These are phyloP conservation scores for Hippophae rhamnoides DNA, from an alignment of 306 rosid species.

Conservation along the genomic window DNA sequence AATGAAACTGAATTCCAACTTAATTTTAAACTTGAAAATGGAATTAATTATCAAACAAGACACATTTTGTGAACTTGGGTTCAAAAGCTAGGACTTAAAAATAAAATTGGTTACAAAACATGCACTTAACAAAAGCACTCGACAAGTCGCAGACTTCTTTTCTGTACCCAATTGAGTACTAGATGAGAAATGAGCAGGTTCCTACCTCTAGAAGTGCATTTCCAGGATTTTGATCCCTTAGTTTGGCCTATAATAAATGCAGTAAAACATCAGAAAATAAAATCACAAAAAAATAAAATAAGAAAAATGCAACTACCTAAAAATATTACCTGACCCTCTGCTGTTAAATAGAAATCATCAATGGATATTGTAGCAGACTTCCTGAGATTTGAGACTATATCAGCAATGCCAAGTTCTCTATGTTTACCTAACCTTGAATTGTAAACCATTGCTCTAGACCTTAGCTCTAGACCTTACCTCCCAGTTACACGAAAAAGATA, in stretches of 20 bases:
- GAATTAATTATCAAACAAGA: no score
- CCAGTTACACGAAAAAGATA: slow-evolving; percentile 54
- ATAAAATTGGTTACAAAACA: no score
- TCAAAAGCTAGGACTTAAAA: no score
- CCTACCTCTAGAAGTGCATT: slow-evolving; percentile 87
- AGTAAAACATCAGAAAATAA: slow-evolving; percentile 20
- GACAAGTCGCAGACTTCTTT: not conserved
- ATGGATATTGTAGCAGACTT: slow-evolving; percentile 78
- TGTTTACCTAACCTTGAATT: slow-evolving; percentile 1
- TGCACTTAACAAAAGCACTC: not conserved
- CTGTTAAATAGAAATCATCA: slow-evolving; percentile 85
- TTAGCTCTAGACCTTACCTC: slow-evolving; percentile 51
- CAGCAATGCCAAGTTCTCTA: slow-evolving; percentile 16
- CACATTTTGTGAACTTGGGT: no score
- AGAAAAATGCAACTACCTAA: slow-evolving; percentile 8
- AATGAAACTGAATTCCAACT: no score
- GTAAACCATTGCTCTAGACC: slow-evolving; percentile 5
- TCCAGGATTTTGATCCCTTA: slow-evolving; percentile 65
- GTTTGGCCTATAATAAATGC: slow-evolving; percentile 46
- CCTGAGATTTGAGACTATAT: slow-evolving; percentile 41
- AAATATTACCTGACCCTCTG: slow-evolving; percentile 62
- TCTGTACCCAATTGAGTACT: not conserved
- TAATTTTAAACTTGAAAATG: no score
- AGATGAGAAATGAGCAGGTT: slow-evolving; percentile 6
- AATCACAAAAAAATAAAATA: slow-evolving; percentile 6